Base-by-base conservation (phyloP, 2,329 filamentous ascomycete species). In the Eutypella sp. region DNA sequence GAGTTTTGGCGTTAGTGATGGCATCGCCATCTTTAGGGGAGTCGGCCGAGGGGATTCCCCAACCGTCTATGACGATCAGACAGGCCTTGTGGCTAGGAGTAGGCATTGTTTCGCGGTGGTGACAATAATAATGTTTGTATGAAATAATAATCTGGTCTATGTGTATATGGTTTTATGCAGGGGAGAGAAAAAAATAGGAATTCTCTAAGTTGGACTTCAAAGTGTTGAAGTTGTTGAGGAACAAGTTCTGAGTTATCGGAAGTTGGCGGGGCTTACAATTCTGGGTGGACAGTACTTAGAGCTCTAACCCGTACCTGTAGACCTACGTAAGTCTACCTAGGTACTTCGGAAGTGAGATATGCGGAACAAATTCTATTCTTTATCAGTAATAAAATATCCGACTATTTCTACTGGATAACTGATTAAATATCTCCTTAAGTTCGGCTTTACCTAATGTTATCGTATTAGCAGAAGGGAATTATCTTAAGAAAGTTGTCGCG, bases 51-150 rank as follows among this genome's bases (percentile, higher is more conserved):
- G 91, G 81, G 61, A 97, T 82, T 65, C 93, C 93, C 93, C 93
- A 99, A 64, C 93, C 93, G 74, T 99, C 93, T 77, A 99, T 99
- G 72, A 97, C 93, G 80, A 99, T 87, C 90, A 63, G 65, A 67
- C 44, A 49, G 40, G 44, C 47, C 22, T 45, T 33, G 13, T 41
- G 36, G 6, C 23, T 15, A 13, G 25, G 23, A 5, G 22, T 29
- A 18, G 29, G 16, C 37, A 34, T 25, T 22, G 22, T 41, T 16
- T 2, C n/a, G n/a, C n/a, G n/a, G n/a, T n/a, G n/a, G n/a, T 16
- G 10, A 2, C 9, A 50, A 48, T 8, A 53, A 47, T 36, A 54
- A 50, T 39, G 5, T 37, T 39, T 39, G 5, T 13, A 2, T 7
- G 16, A 15, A 5, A 15, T 15, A 33, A n/a, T 24, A 22, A 15